Evolutionary conservation across 371 early-diverging fungal species (phyloP), one percentile per base, ranked within the genome.

Genomic region (Mucor circinelloides): DNA sequence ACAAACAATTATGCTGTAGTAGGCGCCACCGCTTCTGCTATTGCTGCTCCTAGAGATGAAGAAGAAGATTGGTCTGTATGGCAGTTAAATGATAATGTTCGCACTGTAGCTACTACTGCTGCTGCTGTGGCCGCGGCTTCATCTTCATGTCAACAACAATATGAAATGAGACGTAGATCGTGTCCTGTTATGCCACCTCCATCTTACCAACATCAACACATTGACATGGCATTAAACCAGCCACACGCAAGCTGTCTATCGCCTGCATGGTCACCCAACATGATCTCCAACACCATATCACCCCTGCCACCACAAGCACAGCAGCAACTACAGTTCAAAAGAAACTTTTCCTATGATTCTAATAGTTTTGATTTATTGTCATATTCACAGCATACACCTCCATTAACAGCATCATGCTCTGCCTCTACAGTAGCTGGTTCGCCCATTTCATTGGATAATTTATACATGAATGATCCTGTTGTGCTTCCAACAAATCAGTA

Each of bases 81-180:
- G 50, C 57, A 56, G 42, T 3, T 68, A 13, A 63, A 48, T 36
- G 69, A 69, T 27, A 42, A 71, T 48, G 71, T 73, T n/a, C 73
- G 78, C 32, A 69, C 71, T 7, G 75, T 75, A 8, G 78, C 75
- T 9, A 63, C 73, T 25, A 69, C 66, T 8, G 78, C 75, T 31
- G 77, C 77, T 27, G 77, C 71, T 34, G 68, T 63, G 34, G 73
- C 76, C n/a, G 73, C 66, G 6, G 68, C 71, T 12, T 54, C 63
- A 28, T 36, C 58, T 32, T 31, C 61, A 32, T 19, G n/a, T 34
- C 61, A 36, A 13, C 61, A 42, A 21, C 59, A 44, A 9, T 61
- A 32, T 50, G 61, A 48, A 19, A 21, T 46, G n/a, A 44, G 66
- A 59, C 57, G 69, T 25, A 58, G 52, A 32, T 69, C 69, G 17